Conservation (phyloP, 1,139 yeast genomes). For the Sugiyamaella japonica region DNA sequence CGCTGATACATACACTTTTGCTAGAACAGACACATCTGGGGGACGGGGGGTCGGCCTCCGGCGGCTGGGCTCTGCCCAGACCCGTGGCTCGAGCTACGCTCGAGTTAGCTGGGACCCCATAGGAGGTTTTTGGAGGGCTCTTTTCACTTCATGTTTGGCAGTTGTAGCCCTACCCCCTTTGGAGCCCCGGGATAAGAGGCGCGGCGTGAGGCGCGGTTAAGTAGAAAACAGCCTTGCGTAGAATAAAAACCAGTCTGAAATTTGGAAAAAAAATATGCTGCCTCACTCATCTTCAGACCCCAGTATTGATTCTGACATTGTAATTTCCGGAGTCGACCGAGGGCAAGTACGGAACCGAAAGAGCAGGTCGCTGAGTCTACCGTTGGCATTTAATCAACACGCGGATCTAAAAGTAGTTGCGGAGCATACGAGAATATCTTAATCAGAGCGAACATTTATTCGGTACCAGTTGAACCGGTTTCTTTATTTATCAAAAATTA, state of each 20-base stretch:
- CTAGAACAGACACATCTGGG: background rate
- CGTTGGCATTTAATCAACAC: too few relatives aligned
- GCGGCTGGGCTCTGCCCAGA: constrained; percentile 13
- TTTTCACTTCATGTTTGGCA: too few relatives aligned
- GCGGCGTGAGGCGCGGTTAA: constrained; percentile 1
- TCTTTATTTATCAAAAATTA: background rate
- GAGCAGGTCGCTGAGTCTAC: too few relatives aligned
- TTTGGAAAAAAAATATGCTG: constrained; percentile 8
- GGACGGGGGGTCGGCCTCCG: constrained; percentile 6
- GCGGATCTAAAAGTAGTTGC: too few relatives aligned
- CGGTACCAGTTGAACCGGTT: background rate
- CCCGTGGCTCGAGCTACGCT: constrained; percentile 6
- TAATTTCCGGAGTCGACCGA: background rate
- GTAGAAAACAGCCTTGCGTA: constrained; percentile 5
- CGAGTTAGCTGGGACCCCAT: background rate
- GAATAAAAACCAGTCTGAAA: background rate
- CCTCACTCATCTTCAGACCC: background rate
- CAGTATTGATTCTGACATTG: background rate
- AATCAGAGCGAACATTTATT: background rate
- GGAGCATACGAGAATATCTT: background rate
- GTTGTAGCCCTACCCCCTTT: too few relatives aligned
- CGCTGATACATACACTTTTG: background rate
- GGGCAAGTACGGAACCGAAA: background rate
- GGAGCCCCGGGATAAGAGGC: constrained; percentile 6
- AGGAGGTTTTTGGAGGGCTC: too few relatives aligned